Base-by-base conservation (phyloP, 106 monocot genomes). In the Apostasia shenzhenica region DNA sequence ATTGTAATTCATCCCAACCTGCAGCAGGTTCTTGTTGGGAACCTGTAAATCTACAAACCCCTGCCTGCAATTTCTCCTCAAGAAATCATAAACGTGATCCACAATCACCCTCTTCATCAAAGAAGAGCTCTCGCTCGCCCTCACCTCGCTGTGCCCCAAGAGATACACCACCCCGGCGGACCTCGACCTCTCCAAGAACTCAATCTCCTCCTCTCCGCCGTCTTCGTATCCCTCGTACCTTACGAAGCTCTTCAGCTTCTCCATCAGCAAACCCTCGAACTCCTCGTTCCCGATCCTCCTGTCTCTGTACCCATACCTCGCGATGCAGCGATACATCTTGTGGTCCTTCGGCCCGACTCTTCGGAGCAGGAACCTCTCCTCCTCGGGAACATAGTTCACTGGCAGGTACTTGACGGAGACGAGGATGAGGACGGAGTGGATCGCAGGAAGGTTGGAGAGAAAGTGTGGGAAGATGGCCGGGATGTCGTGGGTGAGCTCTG, bases 381-480 rank as follows among this genome's bases (percentile, higher is more conserved):
- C 78, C 3, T 78, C 13, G 1, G 73, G 70, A 4, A 90, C 83
- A 6, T 62, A 57, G 63, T 58, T 72, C 2, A 86, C 69, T 0
- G 83, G 80, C 43, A 86, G 41, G 51, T 68, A 71, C 78, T 86
- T 90, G 12, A 90, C 76, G 9, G 81, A 90, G 38, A 90, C 77
- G 48, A 90, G 76, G 8, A 83, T 67, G 1, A 85, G 64, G 41
- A 83, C 77, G 2, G 77, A 77, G 63, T 92, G 92, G 0, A 92
- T 56, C 4, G 92, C 82, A 0, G 85, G 85, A 14, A 92, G 67
- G 44, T 92, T 92, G 7, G 74, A 79, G 51, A 92, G 56, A 57
- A 86, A 89, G 59, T 89, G 89, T 0, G 76, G 75, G 75, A 93
- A 89, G 13, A 93, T 82, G 11, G 89, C 75, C 0, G 93, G 93